Base-by-base conservation (phyloP, 371 early-diverging fungal genomes). In the Mucor racemosus region DNA sequence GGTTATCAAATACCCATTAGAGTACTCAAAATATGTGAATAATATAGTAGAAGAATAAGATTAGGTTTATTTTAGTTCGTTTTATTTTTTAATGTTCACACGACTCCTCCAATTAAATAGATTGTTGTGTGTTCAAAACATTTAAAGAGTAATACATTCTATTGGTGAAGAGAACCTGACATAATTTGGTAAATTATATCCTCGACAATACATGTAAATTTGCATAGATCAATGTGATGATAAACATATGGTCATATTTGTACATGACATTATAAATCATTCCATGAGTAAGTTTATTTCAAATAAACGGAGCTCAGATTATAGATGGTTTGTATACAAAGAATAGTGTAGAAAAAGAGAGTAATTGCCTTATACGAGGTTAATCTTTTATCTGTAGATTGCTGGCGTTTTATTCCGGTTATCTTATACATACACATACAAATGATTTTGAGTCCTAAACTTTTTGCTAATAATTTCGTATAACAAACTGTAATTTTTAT, bases 311-410 rank as follows among this genome's bases (percentile, higher is more conserved):
- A 42, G 42, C 42, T 17, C 44, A 17, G 44, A 44, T 44, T 44
- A 17, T 26, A 26, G 26, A 26, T 26, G 3, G 0, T 17, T n/a
- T 17, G 15, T 2, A n/a, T n/a, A n/a, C n/a, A n/a, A n/a, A n/a
- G n/a, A n/a, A n/a, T n/a, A 44, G 46, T 46, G 17, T 19, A 46
- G 46, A 19, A 46, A 46, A n/a, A 19, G 17, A 46, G 19, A 9
- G 4, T 46, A 8, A 19, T 3, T 46, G 46, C n/a, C 8, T 19
- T 19, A n/a, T 19, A 46, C n/a, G 19, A 19, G 46, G 19, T 1
- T 46, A 46, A 46, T 19, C 46, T 46, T 46, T 46, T 46, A 46
- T 46, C 46, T 46, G 8, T 46, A 46, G 46, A 46, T 46, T 46
- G 5, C 19, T 19, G 21, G 46, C 46, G 46, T 46, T n/a, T 9